phyloP scores from a whole-genome alignment of 345 rosid genomes.

The Moricandia moricandioides region DNA sequence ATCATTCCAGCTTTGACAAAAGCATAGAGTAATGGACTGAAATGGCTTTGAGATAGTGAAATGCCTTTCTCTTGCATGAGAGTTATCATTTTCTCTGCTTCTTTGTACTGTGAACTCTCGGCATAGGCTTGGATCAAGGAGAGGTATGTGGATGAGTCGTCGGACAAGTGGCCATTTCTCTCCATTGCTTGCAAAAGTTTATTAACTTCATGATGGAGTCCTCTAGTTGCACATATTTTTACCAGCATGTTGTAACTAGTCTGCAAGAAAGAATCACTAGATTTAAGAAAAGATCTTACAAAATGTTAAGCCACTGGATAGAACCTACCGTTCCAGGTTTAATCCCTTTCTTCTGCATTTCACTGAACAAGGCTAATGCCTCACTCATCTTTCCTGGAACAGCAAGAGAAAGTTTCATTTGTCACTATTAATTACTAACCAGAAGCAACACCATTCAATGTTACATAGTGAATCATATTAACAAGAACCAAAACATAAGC shows the following conservation, averaged over 20 bases:
- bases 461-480: constrained; percentile 9
- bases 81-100: constrained; percentile 60
- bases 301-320: constrained; percentile 1
- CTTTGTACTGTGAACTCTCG: constrained; percentile 43
- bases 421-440: background rate
- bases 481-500: background rate
- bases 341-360: constrained; percentile 72
- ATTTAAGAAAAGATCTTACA: background rate
- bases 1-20: constrained; percentile 55
- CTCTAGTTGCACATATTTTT: constrained; percentile 46
- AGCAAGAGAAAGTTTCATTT: constrained; percentile 8
- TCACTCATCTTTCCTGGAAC: constrained; percentile 59
- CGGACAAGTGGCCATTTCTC: constrained; percentile 48
- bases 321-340: constrained; percentile 66
- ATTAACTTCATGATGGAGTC: constrained; percentile 50
- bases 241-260: constrained; percentile 71
- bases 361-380: constrained; percentile 55
- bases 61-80: constrained; percentile 54
- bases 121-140: constrained; percentile 58
- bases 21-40: constrained; percentile 51
- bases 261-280: constrained; percentile 41
- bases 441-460: constrained; percentile 2
- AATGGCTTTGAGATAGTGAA: constrained; percentile 52
- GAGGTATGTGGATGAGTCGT: constrained; percentile 54
- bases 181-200: constrained; percentile 59